A percentile compares a stretch with the other conserved stretches of the same genome.
Conservation (phyloP, 2,329 filamentous ascomycete genomes). For the Xylariomycetidae sp. region DNA sequence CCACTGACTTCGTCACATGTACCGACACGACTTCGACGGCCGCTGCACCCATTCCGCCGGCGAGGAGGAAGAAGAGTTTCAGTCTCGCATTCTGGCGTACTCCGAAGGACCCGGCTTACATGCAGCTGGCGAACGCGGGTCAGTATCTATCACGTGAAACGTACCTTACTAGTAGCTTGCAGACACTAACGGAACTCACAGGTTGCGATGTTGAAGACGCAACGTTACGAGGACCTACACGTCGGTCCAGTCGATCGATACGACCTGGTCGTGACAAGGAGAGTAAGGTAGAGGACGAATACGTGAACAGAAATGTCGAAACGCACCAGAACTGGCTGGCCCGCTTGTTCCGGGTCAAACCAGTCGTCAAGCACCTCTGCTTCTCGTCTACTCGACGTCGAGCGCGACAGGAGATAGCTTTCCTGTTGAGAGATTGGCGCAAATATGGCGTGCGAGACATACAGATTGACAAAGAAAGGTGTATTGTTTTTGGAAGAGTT, state of each 20-base stretch:
- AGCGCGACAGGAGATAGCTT: slow-evolving; percentile 70
- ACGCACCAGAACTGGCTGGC: slow-evolving; percentile 81
- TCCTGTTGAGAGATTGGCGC: slow-evolving; percentile 72
- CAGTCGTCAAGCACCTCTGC: slow-evolving; percentile 68
- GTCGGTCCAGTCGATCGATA: slow-evolving; percentile 13
- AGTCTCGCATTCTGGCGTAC: slow-evolving; percentile 51
- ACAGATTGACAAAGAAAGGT: slow-evolving; percentile 69
- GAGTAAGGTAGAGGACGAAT: slow-evolving; percentile 18
- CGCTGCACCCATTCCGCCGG: slow-evolving; percentile 9
- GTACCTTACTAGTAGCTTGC: neutral
- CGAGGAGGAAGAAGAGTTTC: slow-evolving; percentile 48
- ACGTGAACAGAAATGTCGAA: slow-evolving; percentile 46
- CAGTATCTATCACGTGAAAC: neutral
- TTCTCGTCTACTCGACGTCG: slow-evolving; percentile 66
- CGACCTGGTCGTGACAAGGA: slow-evolving; percentile 12
- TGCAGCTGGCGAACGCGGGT: slow-evolving; percentile 38
- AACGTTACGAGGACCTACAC: slow-evolving; percentile 17
- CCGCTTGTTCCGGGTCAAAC: slow-evolving; percentile 83
- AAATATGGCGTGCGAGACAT: slow-evolving; percentile 77
- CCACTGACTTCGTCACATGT: slow-evolving; percentile 12
- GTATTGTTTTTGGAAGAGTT: slow-evolving; percentile 74
- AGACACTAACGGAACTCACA: slow-evolving; percentile 18
- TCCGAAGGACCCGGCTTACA: slow-evolving; percentile 33
- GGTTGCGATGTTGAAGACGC: slow-evolving; percentile 28
- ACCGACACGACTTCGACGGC: slow-evolving; percentile 17